phyloP scores from a whole-genome alignment of 306 rosid genomes.

The Alnus glutinosa region DNA sequence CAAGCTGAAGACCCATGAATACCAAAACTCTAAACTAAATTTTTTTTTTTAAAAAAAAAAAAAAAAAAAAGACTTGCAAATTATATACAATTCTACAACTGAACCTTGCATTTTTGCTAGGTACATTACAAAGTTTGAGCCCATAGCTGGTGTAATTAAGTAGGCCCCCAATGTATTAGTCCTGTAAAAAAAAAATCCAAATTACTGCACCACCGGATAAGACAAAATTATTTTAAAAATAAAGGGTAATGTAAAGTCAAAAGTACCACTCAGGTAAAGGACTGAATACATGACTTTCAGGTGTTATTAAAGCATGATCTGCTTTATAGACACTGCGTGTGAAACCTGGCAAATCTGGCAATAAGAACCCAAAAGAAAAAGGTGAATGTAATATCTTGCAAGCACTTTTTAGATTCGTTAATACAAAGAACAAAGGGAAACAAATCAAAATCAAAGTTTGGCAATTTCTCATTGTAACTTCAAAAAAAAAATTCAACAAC shows the following conservation, averaged over 20 bases:
- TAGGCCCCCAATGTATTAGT: conserved; percentile 69
- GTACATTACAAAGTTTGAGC: conserved; percentile 90
- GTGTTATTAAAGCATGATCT: conserved; percentile 84
- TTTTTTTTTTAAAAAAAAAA: too few relatives aligned
- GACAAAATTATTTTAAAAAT: conserved; percentile 26
- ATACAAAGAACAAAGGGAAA: neutral
- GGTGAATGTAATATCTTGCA: conserved; percentile 12
- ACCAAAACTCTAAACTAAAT: neutral
- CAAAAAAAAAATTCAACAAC: conserved; percentile 1
- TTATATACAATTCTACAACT: conserved; percentile 23
- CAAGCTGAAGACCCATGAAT: neutral
- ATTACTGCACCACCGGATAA: conserved; percentile 25
- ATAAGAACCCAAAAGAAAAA: conserved; percentile 20
- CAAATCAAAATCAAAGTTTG: neutral
- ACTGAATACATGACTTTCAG: conserved; percentile 92
- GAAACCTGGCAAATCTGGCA: conserved; percentile 90
- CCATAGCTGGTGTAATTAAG: conserved; percentile 75
- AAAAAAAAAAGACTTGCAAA: conserved; percentile 15
- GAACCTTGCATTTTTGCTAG: conserved; percentile 88
- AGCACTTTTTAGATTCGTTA: neutral
- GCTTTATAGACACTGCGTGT: conserved; percentile 86
- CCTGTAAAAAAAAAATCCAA: conserved; percentile 52
- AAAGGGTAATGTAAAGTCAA: conserved; percentile 19
- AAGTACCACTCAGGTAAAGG: conserved; percentile 83
- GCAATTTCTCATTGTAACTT: neutral